Evolutionary conservation across 1,284 basidiomycete genomes (phyloP).

Genomic region (Puccinia sorghi): DNA sequence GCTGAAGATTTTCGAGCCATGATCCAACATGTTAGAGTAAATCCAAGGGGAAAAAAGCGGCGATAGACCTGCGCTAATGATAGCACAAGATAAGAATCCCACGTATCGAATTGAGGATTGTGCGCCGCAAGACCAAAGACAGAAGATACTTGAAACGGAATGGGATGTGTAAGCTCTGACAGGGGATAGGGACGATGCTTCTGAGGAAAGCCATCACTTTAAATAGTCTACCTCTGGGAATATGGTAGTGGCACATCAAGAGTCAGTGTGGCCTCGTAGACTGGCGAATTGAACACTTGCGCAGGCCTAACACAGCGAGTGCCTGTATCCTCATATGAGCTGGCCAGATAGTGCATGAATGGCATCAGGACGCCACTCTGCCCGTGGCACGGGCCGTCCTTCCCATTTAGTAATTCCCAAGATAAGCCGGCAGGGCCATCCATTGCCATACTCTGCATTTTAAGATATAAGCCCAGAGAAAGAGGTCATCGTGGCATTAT

Average conservation of each 20-base stretch:
- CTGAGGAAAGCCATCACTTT: slow-evolving; percentile 5
- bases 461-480: background rate
- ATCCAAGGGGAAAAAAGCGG: background rate
- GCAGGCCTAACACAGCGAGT: background rate
- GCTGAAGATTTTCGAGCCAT: slow-evolving; percentile 23
- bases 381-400: slow-evolving; percentile 16
- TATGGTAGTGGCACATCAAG: background rate
- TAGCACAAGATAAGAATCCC: background rate
- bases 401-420: background rate
- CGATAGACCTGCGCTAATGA: background rate
- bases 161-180: background rate
- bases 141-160: slow-evolving; percentile 14
- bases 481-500: slow-evolving; percentile 10
- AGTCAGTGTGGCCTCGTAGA: background rate
- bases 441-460: background rate
- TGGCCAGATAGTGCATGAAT: background rate
- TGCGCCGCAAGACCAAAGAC: background rate
- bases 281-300: background rate
- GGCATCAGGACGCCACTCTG: slow-evolving; percentile 1
- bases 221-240: background rate
- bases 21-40: slow-evolving; percentile 7
- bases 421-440: slow-evolving; percentile 6
- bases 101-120: background rate
- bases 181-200: background rate
- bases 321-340: slow-evolving; percentile 14